Base-by-base conservation (phyloP, 2,329 filamentous ascomycete species). In the Thyridium curvatum region DNA sequence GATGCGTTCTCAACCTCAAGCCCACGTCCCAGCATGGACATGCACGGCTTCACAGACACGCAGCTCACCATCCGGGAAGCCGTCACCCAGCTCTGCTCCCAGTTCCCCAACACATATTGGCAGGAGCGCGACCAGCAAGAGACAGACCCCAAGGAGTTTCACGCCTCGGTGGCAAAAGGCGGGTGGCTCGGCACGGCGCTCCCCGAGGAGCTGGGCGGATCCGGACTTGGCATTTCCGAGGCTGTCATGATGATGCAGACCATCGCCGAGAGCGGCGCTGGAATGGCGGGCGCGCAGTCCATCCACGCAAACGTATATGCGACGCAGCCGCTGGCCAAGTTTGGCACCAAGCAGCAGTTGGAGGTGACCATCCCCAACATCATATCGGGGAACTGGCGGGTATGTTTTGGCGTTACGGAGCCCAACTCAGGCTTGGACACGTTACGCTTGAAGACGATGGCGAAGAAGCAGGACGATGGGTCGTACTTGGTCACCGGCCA, bases 181-280 rank as follows among this genome's bases (percentile, higher is more conserved):
- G 86, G 87, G 7, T 93, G 85, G 84, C 73, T 93, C 31, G 86
- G 86, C 3, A 89, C 91, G 47, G 85, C 85, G 0, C 64, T 93
- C 4, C 85, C 86, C 0, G 84, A 89, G 54, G 68, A 75, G 0
- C 71, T 88, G 0, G 86, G 87, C 3, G 87, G 86, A 1, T 74
- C 84, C 1, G 85, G 83, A 0, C 61, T 94, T 8, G 86, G 80
- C 8, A 88, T 94, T 29, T 82, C 83, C 1, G 86, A 93, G 55
- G 86, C 86, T 1, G 86, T 82, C 1, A 85, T 91, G 74, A 91
- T 93, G 85, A 74, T 93, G 69, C 86, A 94, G 52, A 86, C 85
- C 3, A 86, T 90, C 41, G 68, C 82, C 1, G 83, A 89, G 62
- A 82, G 77, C 2, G 86, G 87, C 0, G 87, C 86, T 4, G 86